Evolutionary conservation across 257 asterid species (phyloP), one percentile per base, ranked within the genome.

Genomic region (Plantago major): DNA sequence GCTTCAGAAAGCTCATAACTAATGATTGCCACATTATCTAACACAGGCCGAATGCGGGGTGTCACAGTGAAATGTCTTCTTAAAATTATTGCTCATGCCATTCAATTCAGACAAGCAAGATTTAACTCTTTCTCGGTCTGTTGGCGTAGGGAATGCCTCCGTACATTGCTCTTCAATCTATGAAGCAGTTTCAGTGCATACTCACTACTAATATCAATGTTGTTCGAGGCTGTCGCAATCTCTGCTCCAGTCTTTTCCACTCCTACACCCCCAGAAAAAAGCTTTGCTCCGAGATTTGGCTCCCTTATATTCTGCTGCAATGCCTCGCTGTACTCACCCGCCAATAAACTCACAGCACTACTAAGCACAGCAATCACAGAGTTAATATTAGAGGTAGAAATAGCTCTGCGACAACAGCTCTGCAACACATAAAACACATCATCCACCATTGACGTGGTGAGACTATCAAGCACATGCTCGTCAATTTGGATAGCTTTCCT

Each of bases 391-490:
- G 89, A 81, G 61, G 97, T 92, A 28, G 96, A 86, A 65, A 92
- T 77, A 11, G 97, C 85, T 81, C 97, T 81, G 37, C 93, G 77
- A 65, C 96, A 92, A 76, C 99, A 92, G 72, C 95, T 92, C 82
- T 92, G 99, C 74, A 92, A 70, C 75, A 92, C 97, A 63, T 89
- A 92, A 50, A 92, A 92, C 68, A 86, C 96, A 56, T 92, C 99
- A 77, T 92, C 97, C 76, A 89, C 97, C 99, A 92, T 83, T 47
- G 97, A 92, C 6, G 97, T 92, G 19, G 96, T 92, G 60, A 92
- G 95, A 74, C 96, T 82, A 72, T 92, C 96, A 15, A 82, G 73
- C 58, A 89, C 97, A 30, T 86, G 95, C 81, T 92, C 95, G 70
- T 92, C 91, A 55, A 89, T 86, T 74, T 80, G 79, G 65, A 92